These are phyloP conservation scores for Hevea brasiliensis DNA, from an alignment of 345 rosid genomes.

Conservation along the genomic window DNA sequence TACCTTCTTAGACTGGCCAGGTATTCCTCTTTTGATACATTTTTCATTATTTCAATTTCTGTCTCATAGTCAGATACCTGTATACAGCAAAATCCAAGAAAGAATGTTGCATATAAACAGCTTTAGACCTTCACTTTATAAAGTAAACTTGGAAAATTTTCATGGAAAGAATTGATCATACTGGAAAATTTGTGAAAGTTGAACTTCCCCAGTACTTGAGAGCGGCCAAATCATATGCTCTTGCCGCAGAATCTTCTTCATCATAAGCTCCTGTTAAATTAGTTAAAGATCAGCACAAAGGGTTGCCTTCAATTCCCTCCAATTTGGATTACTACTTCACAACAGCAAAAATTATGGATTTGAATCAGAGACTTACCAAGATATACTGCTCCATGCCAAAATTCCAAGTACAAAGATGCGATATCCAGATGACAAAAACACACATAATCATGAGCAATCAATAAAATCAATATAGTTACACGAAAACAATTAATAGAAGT, in stretches of 20 bases:
- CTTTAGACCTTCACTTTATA: background rate
- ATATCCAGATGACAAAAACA: constrained; percentile 1
- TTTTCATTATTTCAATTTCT: constrained; percentile 41
- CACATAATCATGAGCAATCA: constrained; percentile 3
- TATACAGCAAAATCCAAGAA: background rate
- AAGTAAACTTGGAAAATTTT: background rate
- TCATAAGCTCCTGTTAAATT: constrained; percentile 36
- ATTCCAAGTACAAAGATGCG: background rate
- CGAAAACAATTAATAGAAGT: background rate
- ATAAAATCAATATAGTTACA: background rate
- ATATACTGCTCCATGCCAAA: constrained; percentile 34
- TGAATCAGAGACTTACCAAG: constrained; percentile 29
- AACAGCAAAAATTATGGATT: background rate
- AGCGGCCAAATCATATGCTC: constrained; percentile 47
- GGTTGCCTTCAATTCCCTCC: background rate
- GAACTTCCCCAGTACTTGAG: constrained; percentile 43
- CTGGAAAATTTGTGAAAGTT: constrained; percentile 38
- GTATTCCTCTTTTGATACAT: constrained; percentile 40
- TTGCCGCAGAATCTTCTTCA: constrained; percentile 49
- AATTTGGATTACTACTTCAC: background rate
- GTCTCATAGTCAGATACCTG: constrained; percentile 36
- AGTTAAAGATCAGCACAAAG: background rate
- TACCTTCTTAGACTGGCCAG: constrained; percentile 42
- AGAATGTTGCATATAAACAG: background rate
- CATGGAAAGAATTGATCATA: constrained; percentile 2